Evolutionary conservation across 2,329 filamentous ascomycete genomes (phyloP), one percentile per base, ranked within the genome.

Genomic region (Penicillium fuscoglaucum): DNA sequence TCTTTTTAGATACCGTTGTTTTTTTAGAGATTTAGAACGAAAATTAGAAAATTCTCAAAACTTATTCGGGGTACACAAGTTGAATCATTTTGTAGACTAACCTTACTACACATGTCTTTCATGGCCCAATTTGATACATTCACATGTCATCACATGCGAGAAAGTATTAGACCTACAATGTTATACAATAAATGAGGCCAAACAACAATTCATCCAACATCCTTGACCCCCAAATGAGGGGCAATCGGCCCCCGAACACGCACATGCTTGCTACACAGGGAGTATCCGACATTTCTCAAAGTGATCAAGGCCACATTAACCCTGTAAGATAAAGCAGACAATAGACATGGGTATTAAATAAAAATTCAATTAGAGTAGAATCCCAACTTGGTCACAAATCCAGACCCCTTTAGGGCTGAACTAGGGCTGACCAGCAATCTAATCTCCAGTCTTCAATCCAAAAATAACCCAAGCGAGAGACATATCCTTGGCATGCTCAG

Each of bases 11-110:
- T 35, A 21, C n/a, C 19, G 41, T 19, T 35, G 10, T 35, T 35
- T 35, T 35, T 56, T 44, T 39, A 45, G 52, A 52, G 47, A 56
- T 41, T 24, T 21, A 17, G 33, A 33, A 52, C 10, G 45, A 43
- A 55, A 33, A 29, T 51, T 26, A 26, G 5, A 29, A 41, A 40
- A 28, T 15, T 35, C 9, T 48, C 15, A 26, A 48, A 26, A 48
- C 19, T 7, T 35, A 6, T 24, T 33, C n/a, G 10, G 28, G 43
- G 43, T 24, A 17, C 21, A 24, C 21, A 43, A 43, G 7, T 31
- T 39, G 35, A 40, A 13, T 21, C 9, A 13, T 35, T 31, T 31
- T 12, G 29, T 31, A 31, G 29, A 31, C 29, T 29, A 12, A 29
- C 6, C 5, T 45, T 19, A 19, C 8, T 21, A 21, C 10, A 8